Conservation (phyloP, 1,284 basidiomycete genomes). For the Cryptococcus hybrid region DNA sequence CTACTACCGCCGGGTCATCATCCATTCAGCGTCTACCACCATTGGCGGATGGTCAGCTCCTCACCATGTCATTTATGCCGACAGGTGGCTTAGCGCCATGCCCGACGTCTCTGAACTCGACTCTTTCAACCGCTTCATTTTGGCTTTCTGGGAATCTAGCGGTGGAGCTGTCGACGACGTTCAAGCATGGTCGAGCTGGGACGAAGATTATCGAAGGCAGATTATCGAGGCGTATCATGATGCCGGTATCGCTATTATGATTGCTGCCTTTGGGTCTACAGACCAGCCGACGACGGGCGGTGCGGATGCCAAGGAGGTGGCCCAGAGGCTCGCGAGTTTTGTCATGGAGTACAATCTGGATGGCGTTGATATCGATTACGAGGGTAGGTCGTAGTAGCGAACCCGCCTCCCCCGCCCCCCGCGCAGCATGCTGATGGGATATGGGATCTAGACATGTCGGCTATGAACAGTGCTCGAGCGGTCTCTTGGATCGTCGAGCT, state of each 20-base stretch:
- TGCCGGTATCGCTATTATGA: slow-evolving; percentile 52
- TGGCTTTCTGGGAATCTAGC: slow-evolving; percentile 53
- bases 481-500: slow-evolving; percentile 46
- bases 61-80: slow-evolving; percentile 46
- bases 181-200: slow-evolving; percentile 39
- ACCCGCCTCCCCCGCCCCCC: too few species aligned
- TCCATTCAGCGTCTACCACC: slow-evolving; percentile 3
- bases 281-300: slow-evolving; percentile 48
- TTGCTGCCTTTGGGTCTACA: slow-evolving; percentile 53
- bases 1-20: not conserved
- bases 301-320: slow-evolving; percentile 44
- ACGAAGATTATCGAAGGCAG: slow-evolving; percentile 25
- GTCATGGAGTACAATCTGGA: slow-evolving; percentile 52
- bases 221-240: slow-evolving; percentile 49
- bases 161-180: slow-evolving; percentile 47
- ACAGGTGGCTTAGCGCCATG: slow-evolving; percentile 32
- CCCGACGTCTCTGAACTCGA: slow-evolving; percentile 31
- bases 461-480: slow-evolving; percentile 37
- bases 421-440: slow-evolving; percentile 1
- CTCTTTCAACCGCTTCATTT: slow-evolving; percentile 50
- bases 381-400: slow-evolving; percentile 21
- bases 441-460: slow-evolving; percentile 22
- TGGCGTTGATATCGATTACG: slow-evolving; percentile 57
- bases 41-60: slow-evolving; percentile 26
- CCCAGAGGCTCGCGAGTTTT: slow-evolving; percentile 43